Base-by-base conservation (phyloP, 2,329 filamentous ascomycete species). In the Aureobasidium sp. region DNA sequence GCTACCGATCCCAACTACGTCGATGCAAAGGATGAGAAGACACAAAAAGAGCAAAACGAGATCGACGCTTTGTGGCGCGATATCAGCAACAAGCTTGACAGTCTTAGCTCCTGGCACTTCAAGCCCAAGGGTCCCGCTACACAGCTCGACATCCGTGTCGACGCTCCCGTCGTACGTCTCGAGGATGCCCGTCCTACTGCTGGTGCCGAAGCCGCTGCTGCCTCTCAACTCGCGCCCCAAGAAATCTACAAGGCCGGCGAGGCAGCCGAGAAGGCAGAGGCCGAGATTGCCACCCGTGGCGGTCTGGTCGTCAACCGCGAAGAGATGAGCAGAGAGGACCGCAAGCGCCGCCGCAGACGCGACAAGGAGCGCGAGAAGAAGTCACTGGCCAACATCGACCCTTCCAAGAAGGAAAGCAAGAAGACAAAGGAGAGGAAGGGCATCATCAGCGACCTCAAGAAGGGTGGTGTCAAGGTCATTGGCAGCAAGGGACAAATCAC, bases 51-150 rank as follows among this genome's bases (percentile, higher is more conserved):
- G 70, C 91, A 97, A 75, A 82, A 84, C 63, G 91, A 96, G 72
- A 88, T 97, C 60, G 86, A 88, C 69, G 81, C 80, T 34, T 79
- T 97, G 69, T 99, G 94, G 91, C 88, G 85, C 68, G 87, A 89
- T 39, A 82, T 97, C 59, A 87, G 84, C 70, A 84, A 83, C 49
- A 89, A 90, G 65, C 85, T 99, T 61, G 94, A 99, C 75, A 85
- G 90, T 29, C 85, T 99, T 65, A 92, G 87, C 75, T 96, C 89
- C 73, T 96, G 91, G 87, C 89, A 97, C 77, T 97, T 96, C 83
- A 92, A 90, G 75, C 94, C 94, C 60, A 95, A 92, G 78, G 87
- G 90, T 12, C 83, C 87, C 1, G 88, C 88, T 57, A 85, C 90
- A n/a, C 84, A 85, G 49, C 84, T 99, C 65, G 92, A 90, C 47